Conservation (phyloP, 169 alveolate genomes). For the Eimeria zaria region DNA sequence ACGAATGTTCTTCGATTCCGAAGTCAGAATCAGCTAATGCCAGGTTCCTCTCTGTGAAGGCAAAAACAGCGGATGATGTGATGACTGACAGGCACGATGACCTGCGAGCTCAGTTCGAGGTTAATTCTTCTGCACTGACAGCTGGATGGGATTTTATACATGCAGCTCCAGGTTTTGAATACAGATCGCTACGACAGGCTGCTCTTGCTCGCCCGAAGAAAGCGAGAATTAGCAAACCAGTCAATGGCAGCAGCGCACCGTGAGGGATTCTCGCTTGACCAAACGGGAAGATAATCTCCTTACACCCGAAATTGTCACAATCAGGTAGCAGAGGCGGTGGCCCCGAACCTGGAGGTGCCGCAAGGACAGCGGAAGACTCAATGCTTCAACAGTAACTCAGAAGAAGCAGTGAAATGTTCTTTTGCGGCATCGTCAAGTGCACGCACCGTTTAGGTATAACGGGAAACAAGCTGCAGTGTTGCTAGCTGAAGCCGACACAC, state of each 20-base stretch:
- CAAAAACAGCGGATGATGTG: constrained; percentile 29
- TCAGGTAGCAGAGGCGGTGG: constrained; percentile 19
- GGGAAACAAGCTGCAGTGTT: constrained; percentile 68
- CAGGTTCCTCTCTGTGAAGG: constrained; percentile 41
- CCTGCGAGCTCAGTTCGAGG: constrained; percentile 62
- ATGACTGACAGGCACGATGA: constrained; percentile 61
- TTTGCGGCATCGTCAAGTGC: background rate
- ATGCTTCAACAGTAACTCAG: background rate
- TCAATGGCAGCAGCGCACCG: constrained; percentile 77
- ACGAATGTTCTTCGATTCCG: background rate
- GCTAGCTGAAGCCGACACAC: constrained; percentile 71
- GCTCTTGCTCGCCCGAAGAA: constrained; percentile 43
- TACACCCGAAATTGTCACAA: background rate
- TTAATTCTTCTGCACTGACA: constrained; percentile 14
- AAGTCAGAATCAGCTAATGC: constrained; percentile 1
- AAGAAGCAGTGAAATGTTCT: background rate
- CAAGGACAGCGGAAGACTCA: background rate
- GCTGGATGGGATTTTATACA: background rate
- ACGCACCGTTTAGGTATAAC: constrained; percentile 43
- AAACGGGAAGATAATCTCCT: background rate
- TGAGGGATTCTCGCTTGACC: background rate
- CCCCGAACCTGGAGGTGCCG: background rate
- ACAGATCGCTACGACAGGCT: constrained; percentile 82
- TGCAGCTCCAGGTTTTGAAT: constrained; percentile 65
- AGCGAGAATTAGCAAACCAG: constrained; percentile 71